Percentiles rank a stretch among this genome's conserved stretches.
Conservation (phyloP, 2,329 filamentous ascomycete species). For the Penicillium corylophilum region DNA sequence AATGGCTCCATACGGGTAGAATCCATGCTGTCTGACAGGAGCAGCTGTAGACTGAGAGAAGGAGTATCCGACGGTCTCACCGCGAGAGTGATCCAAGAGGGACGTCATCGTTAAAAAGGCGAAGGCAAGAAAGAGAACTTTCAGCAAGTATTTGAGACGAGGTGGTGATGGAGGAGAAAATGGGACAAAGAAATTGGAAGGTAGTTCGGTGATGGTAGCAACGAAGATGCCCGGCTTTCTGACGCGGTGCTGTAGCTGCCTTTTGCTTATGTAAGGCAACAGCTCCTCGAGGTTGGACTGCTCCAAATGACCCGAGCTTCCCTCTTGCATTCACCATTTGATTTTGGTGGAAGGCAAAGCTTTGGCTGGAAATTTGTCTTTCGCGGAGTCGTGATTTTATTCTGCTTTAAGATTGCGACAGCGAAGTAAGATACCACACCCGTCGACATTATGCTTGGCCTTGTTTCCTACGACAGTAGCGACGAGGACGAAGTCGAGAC, state of each 20-base stretch:
- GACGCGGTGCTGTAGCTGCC: conserved; percentile 42
- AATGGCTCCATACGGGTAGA: conserved; percentile 73
- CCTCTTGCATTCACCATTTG: background rate
- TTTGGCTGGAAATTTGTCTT: background rate
- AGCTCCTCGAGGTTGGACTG: conserved; percentile 8
- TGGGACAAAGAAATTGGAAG: conserved; percentile 3
- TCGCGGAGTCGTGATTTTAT: background rate
- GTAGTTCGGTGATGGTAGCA: conserved; percentile 14
- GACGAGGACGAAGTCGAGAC: conserved; percentile 43
- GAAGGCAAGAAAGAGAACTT: background rate
- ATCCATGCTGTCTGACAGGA: conserved; percentile 65
- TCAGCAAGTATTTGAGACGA: background rate
- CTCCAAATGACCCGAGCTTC: background rate
- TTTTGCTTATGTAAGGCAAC: conserved; percentile 35
- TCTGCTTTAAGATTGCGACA: background rate
- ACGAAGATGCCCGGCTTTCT: conserved; percentile 21
- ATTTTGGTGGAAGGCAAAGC: background rate
- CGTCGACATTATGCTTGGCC: conserved; percentile 37
- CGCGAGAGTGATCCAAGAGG: conserved; percentile 51
- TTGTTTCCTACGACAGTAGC: conserved; percentile 47
- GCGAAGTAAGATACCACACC: background rate
- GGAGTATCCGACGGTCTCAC: conserved; percentile 59
- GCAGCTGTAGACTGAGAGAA: conserved; percentile 55
- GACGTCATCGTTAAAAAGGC: conserved; percentile 51
- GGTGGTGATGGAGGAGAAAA: conserved; percentile 2